Percentiles rank a stretch among this genome's conserved stretches.
These are phyloP conservation scores for Trichomonascaceae sp. DNA, from an alignment of 1,139 yeast species.

Conservation along the genomic window DNA sequence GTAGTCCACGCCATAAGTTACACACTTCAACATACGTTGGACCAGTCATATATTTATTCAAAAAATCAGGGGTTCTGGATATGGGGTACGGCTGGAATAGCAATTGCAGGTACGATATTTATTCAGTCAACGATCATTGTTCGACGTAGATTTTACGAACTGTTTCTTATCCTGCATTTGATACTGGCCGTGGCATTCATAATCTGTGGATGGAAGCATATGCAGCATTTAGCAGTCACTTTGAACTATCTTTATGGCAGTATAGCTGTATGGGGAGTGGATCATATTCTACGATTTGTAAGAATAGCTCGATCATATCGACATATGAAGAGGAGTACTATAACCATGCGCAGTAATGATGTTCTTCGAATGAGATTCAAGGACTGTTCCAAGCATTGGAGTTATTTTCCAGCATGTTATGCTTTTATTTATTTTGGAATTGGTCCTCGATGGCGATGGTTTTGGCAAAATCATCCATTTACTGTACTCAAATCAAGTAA, in stretches of 20 bases:
- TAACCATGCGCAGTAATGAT: conserved; percentile 39
- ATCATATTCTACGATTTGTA: conserved; percentile 34
- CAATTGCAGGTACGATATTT: conserved; percentile 14
- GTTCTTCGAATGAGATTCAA: conserved; percentile 31
- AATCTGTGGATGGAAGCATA: conserved; percentile 41
- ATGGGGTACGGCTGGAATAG: conserved; percentile 20
- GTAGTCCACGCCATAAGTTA: conserved; percentile 23
- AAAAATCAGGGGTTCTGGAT: conserved; percentile 28
- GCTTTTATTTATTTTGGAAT: conserved; percentile 50
- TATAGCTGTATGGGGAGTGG: conserved; percentile 39
- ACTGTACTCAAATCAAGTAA: conserved; percentile 37
- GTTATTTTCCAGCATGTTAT: conserved; percentile 50
- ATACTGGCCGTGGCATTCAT: conserved; percentile 30
- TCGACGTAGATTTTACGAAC: conserved; percentile 17
- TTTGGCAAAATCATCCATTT: conserved; percentile 64
- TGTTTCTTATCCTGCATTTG: conserved; percentile 40
- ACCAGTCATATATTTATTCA: conserved; percentile 18
- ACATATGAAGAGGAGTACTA: conserved; percentile 36
- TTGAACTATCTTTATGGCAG: conserved; percentile 36
- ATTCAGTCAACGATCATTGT: conserved; percentile 16
- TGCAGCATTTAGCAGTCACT: conserved; percentile 24
- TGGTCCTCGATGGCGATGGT: conserved; percentile 25
- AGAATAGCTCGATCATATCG: conserved; percentile 37
- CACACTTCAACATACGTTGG: conserved; percentile 11
- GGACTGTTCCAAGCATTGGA: conserved; percentile 29